phyloP scores from a whole-genome alignment of 306 rosid genomes.

The Prunus mira region DNA sequence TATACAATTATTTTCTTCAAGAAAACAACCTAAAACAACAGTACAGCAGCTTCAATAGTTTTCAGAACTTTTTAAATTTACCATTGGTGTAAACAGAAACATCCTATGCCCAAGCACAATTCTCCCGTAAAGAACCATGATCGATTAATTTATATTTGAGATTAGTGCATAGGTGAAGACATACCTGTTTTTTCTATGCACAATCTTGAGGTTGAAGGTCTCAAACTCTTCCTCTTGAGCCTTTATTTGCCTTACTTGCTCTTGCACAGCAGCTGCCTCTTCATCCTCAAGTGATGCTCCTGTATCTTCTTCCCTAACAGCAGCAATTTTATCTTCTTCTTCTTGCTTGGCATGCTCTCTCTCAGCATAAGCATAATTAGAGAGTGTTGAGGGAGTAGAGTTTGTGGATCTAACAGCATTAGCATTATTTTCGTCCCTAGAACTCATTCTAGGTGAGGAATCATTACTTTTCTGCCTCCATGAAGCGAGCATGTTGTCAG shows the following conservation, averaged over 20 bases:
- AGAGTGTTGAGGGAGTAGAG: constrained; percentile 78
- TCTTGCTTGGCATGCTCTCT: constrained; percentile 65
- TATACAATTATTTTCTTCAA: neutral
- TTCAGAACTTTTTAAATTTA: neutral
- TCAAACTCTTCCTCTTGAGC: constrained; percentile 98
- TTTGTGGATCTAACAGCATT: constrained; percentile 49
- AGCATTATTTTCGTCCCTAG: constrained; percentile 69
- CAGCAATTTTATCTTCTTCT: constrained; percentile 57
- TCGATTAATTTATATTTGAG: constrained; percentile 10
- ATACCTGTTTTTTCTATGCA: constrained; percentile 98
- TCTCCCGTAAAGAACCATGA: constrained; percentile 5
- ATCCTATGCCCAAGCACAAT: constrained; percentile 5
- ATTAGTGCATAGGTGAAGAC: constrained; percentile 18
- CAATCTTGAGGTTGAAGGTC: constrained; percentile 93
- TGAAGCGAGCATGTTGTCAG: constrained; percentile 62
- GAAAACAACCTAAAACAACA: neutral
- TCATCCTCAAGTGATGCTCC: constrained; percentile 84
- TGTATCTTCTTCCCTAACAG: constrained; percentile 72
- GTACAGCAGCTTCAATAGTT: neutral
- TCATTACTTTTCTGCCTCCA: constrained; percentile 72
- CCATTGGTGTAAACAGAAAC: constrained; percentile 8
- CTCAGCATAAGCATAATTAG: constrained; percentile 77
- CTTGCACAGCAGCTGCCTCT: constrained; percentile 98
- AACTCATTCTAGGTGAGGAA: constrained; percentile 75
- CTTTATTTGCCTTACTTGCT: constrained; percentile 95